phyloP scores from a whole-genome alignment of 441 rosid genomes.

The Gossypium trilobum region DNA sequence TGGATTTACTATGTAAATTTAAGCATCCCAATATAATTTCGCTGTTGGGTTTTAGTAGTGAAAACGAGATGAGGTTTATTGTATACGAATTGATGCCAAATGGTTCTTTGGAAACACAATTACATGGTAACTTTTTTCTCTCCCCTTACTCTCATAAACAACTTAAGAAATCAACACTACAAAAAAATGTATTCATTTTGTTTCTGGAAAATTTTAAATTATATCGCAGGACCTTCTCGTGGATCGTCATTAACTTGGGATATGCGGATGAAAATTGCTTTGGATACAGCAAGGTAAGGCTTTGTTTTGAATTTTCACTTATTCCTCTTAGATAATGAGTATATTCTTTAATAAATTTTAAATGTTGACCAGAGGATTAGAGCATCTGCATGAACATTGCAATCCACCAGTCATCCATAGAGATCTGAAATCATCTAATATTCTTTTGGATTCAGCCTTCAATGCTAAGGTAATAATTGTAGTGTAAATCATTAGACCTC shows the following conservation, averaged over 20 bases:
- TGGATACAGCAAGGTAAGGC: constrained; percentile 69
- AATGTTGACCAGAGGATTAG: constrained; percentile 63
- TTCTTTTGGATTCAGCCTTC: constrained; percentile 69
- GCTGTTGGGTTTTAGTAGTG: constrained; percentile 57
- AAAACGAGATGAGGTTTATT: constrained; percentile 45
- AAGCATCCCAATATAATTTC: constrained; percentile 69
- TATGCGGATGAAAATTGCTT: constrained; percentile 81
- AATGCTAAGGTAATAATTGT: constrained; percentile 63
- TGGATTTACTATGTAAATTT: constrained; percentile 59
- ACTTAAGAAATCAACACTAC: not conserved
- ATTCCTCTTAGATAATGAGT: not conserved
- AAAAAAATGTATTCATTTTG: not conserved
- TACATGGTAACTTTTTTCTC: constrained; percentile 49
- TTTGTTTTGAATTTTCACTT: constrained; percentile 8
- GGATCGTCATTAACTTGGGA: constrained; percentile 75
- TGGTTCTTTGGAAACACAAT: constrained; percentile 73
- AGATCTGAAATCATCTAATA: constrained; percentile 92
- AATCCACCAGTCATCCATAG: constrained; percentile 86
- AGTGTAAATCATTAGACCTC: not conserved
- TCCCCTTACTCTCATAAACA: not conserved
- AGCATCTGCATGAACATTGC: constrained; percentile 82
- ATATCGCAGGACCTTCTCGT: constrained; percentile 48
- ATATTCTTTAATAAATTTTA: not conserved
- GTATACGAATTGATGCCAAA: constrained; percentile 83
- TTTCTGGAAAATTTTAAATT: not conserved